phyloP scores from a whole-genome alignment of 441 rosid genomes.

The Eutrema salsugineum region DNA sequence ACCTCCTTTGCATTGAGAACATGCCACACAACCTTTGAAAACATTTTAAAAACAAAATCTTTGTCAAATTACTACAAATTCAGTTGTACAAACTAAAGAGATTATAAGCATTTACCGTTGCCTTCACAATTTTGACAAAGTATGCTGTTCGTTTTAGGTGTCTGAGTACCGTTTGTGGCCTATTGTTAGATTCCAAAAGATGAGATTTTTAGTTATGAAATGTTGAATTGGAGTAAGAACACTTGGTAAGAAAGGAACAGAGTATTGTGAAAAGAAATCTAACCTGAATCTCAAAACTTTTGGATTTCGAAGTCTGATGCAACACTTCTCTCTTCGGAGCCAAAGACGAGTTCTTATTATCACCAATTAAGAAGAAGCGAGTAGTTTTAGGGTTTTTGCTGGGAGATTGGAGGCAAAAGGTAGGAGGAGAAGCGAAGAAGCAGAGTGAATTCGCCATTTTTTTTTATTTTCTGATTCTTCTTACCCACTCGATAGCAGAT shows the following conservation, averaged over 20 bases:
- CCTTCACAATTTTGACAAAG: slow-evolving; percentile 84
- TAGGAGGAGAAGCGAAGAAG: slow-evolving; percentile 38
- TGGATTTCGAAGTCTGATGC: slow-evolving; percentile 46
- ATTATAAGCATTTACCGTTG: slow-evolving; percentile 50
- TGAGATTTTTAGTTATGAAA: neutral
- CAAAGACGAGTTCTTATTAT: slow-evolving; percentile 25
- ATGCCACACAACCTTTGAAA: slow-evolving; percentile 47
- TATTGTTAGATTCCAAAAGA: slow-evolving; percentile 27
- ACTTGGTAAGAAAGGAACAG: neutral
- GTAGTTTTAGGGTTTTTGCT: slow-evolving; percentile 39
- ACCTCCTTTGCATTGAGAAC: slow-evolving; percentile 76
- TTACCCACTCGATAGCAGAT: slow-evolving; percentile 33
- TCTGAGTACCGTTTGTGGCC: slow-evolving; percentile 47
- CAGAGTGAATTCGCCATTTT: slow-evolving; percentile 56
- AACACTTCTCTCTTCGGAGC: slow-evolving; percentile 49
- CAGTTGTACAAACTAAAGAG: neutral
- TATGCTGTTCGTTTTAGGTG: slow-evolving; percentile 58
- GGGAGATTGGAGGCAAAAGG: slow-evolving; percentile 41
- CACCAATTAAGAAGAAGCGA: slow-evolving; percentile 6
- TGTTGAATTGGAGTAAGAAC: neutral
- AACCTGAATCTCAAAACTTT: slow-evolving; percentile 62
- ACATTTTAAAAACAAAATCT: neutral
- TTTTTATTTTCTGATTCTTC: slow-evolving; percentile 20
- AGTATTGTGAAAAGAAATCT: slow-evolving; percentile 19
- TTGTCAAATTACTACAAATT: neutral